Evolutionary conservation across 1,284 basidiomycete genomes (phyloP).

Genomic region (Leccinum angustisporum): DNA sequence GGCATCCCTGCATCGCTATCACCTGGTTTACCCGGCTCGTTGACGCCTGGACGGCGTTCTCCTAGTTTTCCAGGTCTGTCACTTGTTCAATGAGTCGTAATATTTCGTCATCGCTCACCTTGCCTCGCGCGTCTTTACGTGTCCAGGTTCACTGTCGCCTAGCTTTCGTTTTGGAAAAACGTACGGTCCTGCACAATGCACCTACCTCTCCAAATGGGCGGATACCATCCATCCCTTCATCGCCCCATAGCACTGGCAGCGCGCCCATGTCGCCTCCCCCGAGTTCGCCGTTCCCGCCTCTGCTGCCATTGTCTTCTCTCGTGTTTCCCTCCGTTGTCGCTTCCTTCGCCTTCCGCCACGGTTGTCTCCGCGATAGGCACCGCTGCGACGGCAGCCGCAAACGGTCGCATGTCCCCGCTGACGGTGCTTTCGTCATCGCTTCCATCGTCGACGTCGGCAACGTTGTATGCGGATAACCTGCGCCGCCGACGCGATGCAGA

Average conservation of each 20-base stretch:
- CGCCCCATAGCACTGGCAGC: constrained; percentile 5
- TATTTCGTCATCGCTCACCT: constrained; percentile 5
- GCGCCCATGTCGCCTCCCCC: constrained; percentile 30
- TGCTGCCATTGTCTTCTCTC: constrained; percentile 19
- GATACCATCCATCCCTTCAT: constrained; percentile 1
- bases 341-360: constrained; percentile 5
- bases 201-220: not conserved
- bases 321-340: not conserved
- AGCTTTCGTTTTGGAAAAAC: constrained; percentile 16
- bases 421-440: constrained; percentile 15
- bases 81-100: constrained; percentile 8
- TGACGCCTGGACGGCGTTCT: constrained; percentile 24
- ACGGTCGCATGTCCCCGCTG: constrained; percentile 22
- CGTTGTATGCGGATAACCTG: not conserved
- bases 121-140: constrained; percentile 1
- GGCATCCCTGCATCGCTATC: constrained; percentile 20
- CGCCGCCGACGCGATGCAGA: not conserved
- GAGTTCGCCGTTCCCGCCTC: constrained; percentile 26
- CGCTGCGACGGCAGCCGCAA: constrained; percentile 17
- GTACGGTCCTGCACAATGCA: not conserved
- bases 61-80: constrained; percentile 27
- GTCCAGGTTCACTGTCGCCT: constrained; percentile 28
- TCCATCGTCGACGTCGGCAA: not conserved
- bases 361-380: not conserved
- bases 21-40: constrained; percentile 19